phyloP scores from a whole-genome alignment of 2,329 filamentous ascomycete genomes.

The Pseudogymnoascus sp. region DNA sequence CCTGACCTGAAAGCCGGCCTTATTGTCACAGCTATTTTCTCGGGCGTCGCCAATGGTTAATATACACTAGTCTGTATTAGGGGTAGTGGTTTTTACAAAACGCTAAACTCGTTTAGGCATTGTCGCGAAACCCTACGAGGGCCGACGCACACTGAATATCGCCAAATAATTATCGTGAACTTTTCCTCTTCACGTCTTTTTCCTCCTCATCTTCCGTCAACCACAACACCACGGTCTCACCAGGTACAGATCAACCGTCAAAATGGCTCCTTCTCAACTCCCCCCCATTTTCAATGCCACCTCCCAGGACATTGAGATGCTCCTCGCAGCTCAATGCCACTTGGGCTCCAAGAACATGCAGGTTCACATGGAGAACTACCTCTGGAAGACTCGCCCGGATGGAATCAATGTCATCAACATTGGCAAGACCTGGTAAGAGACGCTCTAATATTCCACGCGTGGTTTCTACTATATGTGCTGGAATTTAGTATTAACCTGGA shows the following conservation, averaged over 20 bases:
- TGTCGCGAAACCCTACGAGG: conserved; percentile 5
- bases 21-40: conserved; percentile 10
- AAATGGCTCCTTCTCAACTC: conserved; percentile 91
- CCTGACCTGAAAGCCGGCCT: conserved; percentile 6
- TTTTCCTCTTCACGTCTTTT: conserved; percentile 24
- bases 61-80: neutral
- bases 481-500: conserved; percentile 1
- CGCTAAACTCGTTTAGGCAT: neutral
- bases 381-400: conserved; percentile 98
- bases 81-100: neutral
- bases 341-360: conserved; percentile 98
- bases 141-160: conserved; percentile 18
- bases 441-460: neutral
- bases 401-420: conserved; percentile 99
- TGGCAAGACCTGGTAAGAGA: conserved; percentile 94
- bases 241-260: conserved; percentile 47
- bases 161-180: conserved; percentile 26
- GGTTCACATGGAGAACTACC: conserved; percentile 98
- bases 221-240: conserved; percentile 13
- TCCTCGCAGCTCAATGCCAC: conserved; percentile 93
- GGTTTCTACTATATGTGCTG: neutral
- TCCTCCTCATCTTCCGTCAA: conserved; percentile 16
- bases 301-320: conserved; percentile 96
- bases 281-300: conserved; percentile 95
- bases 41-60: conserved; percentile 5